Evolutionary conservation across 164 flowering plant genomes (phyloP).

Genomic region (Liquidambar formosana): DNA sequence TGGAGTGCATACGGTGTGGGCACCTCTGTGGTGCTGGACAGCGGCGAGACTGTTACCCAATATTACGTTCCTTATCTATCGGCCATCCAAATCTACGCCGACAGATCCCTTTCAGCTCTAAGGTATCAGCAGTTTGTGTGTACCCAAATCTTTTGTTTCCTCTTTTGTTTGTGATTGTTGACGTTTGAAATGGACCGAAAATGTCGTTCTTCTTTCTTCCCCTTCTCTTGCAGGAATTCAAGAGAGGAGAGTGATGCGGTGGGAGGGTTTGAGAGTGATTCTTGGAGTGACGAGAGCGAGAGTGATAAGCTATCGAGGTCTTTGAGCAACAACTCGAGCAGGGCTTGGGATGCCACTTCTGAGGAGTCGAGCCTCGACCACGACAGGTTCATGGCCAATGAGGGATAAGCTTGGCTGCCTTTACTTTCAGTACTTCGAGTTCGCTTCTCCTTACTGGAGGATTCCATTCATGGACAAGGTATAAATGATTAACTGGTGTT

Average conservation of each 20-base stretch:
- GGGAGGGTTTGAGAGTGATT: conserved; percentile 49
- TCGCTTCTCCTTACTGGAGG: conserved; percentile 44
- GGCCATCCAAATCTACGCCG: conserved; percentile 45
- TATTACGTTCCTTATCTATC: conserved; percentile 47
- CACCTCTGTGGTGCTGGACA: conserved; percentile 19
- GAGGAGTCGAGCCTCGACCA: conserved; percentile 45
- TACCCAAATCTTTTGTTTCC: neutral
- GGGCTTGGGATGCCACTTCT: conserved; percentile 43
- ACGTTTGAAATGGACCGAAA: too few species aligned
- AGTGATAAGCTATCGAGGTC: conserved; percentile 51
- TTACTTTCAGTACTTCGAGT: conserved; percentile 52
- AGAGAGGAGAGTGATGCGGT: conserved; percentile 29
- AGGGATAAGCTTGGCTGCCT: conserved; percentile 47
- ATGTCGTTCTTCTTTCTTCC: too few species aligned
- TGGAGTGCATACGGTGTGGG: conserved; percentile 63
- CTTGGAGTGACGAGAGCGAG: conserved; percentile 55
- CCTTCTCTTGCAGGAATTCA: conserved; percentile 18
- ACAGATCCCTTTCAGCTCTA: conserved; percentile 16
- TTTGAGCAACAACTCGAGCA: conserved; percentile 48
- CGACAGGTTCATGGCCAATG: conserved; percentile 21
- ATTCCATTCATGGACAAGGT: conserved; percentile 61
- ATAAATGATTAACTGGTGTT: too few species aligned
- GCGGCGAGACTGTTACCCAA: conserved; percentile 29
- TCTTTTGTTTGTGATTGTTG: too few species aligned
- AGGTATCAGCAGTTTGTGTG: conserved; percentile 24